Base-by-base conservation (phyloP, 495 filamentous ascomycete species). In the Aspergillus conjunctus region DNA sequence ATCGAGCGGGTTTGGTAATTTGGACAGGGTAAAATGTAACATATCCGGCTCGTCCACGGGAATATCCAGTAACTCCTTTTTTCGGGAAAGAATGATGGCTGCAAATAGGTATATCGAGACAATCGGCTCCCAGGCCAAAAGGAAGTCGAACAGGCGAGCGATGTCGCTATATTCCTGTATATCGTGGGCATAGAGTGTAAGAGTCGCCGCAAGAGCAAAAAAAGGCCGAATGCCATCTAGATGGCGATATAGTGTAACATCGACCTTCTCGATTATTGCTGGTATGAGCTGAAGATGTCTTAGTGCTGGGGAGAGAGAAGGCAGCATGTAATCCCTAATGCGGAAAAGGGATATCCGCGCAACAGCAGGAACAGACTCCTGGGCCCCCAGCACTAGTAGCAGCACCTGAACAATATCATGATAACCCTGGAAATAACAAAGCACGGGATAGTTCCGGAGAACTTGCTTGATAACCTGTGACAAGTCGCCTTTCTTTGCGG, bases 361-460 rank as follows among this genome's bases (percentile, higher is more conserved):
- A 14, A 96, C 86, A 31, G 88, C 86, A 3, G 74, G 65, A 30
- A 78, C 68, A 4, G 80, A 72, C n/a, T 76, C 58, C 6, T 84
- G 79, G 34, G 77, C 71, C 18, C 87, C 88, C 3, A 98, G 78
- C 7, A 96, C 91, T 15, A 98, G 82, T 5, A 97, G 83, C 49
- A 98, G 80, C n/a, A 98, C 94, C 71, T 98, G 95, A 62, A 90
- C 93, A 67, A 98, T 97, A 74, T 98, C 94, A 70, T 98, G 94
- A 74, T 96, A 98, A 61, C 94, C 94, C 79, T 98, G 94, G 76
- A 98, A 98, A 75, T 98, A 98, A 75, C 85, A 89, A 12, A 98
- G 87, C 78, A 89, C 87, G 5, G 94, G 95, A 67, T 97, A 81
- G 10, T 84, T 81, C 17, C 94, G 84, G 22, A 97, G 82, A 18